Evolutionary conservation across 139 green algal species (phyloP).

Genomic region (Trebouxia sp.): DNA sequence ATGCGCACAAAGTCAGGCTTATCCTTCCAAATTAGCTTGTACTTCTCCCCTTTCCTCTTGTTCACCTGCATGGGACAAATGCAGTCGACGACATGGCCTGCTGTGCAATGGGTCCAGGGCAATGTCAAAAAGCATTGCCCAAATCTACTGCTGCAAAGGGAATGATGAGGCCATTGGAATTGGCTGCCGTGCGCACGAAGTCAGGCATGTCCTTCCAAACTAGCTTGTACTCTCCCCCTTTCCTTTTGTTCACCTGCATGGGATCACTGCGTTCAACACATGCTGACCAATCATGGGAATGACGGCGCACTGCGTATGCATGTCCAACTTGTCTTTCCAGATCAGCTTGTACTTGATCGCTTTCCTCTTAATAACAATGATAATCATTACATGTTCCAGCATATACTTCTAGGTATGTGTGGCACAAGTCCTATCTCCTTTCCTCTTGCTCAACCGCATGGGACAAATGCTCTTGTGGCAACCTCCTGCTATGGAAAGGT

Average conservation of each 20-base stretch:
- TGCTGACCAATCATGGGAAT: no score
- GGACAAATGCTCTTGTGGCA: background rate
- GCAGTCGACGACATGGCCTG: background rate
- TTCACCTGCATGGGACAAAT: constrained; percentile 48
- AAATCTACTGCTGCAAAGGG: constrained; percentile 66
- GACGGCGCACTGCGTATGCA: no score
- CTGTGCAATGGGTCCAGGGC: constrained; percentile 45
- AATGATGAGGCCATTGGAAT: constrained; percentile 69
- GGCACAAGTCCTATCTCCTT: no score
- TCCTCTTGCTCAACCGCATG: no score
- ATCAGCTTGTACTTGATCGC: constrained; percentile 74
- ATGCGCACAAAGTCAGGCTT: constrained; percentile 81
- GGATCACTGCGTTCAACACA: no score
- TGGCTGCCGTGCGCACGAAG: constrained; percentile 77
- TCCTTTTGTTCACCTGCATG: no score
- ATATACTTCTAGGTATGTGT: no score
- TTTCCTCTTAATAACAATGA: constrained; percentile 56
- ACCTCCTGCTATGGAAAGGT: background rate
- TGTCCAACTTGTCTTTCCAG: constrained; percentile 68
- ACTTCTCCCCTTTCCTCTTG: constrained; percentile 69
- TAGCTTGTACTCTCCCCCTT: no score
- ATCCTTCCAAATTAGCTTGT: constrained; percentile 78
- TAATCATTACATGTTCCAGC: no score
- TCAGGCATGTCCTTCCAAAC: no score
- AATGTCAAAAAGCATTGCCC: constrained; percentile 31